Percentiles rank a stretch among this genome's conserved stretches.
Conservation (phyloP, 2,329 filamentous ascomycete genomes). For the Apiospora phragmitis region DNA sequence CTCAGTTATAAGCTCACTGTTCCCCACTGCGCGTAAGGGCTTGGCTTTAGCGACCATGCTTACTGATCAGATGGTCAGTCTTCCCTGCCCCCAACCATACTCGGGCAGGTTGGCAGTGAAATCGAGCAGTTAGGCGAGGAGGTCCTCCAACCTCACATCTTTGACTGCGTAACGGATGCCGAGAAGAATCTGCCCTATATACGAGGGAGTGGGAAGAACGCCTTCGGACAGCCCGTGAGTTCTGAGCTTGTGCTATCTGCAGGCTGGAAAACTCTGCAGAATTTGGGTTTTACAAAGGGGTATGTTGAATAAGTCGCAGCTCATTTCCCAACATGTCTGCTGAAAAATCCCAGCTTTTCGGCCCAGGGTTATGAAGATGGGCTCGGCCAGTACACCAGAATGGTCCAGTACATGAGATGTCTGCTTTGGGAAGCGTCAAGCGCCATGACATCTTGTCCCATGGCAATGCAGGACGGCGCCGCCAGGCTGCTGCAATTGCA, state of each 20-base stretch:
- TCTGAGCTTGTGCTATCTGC: conserved; percentile 63
- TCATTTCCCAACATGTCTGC: conserved; percentile 15
- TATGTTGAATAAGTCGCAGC: conserved; percentile 22
- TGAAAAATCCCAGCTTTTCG: conserved; percentile 43
- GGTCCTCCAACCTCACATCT: conserved; percentile 54
- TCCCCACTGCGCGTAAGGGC: not conserved
- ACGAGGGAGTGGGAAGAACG: conserved; percentile 55
- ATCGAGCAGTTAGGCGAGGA: conserved; percentile 50
- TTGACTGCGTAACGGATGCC: conserved; percentile 61
- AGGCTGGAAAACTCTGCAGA: conserved; percentile 65
- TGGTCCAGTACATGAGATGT: conserved; percentile 57
- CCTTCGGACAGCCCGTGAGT: conserved; percentile 57
- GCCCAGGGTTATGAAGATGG: conserved; percentile 60
- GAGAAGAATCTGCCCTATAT: conserved; percentile 66
- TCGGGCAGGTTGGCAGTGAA: conserved; percentile 41
- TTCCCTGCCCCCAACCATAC: conserved; percentile 46
- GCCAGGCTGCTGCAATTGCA: conserved; percentile 35
- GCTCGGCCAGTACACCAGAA: conserved; percentile 50
- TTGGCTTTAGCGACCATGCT: not conserved
- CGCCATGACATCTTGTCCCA: conserved; percentile 43
- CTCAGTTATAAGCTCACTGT: conserved; percentile 18
- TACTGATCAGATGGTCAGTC: conserved; percentile 35
- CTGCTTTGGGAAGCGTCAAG: conserved; percentile 24
- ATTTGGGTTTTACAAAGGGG: conserved; percentile 59
- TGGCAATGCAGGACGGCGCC: conserved; percentile 54